Base-by-base conservation (phyloP, 768 basidiomycete species). In the Chalciporus chontae region DNA sequence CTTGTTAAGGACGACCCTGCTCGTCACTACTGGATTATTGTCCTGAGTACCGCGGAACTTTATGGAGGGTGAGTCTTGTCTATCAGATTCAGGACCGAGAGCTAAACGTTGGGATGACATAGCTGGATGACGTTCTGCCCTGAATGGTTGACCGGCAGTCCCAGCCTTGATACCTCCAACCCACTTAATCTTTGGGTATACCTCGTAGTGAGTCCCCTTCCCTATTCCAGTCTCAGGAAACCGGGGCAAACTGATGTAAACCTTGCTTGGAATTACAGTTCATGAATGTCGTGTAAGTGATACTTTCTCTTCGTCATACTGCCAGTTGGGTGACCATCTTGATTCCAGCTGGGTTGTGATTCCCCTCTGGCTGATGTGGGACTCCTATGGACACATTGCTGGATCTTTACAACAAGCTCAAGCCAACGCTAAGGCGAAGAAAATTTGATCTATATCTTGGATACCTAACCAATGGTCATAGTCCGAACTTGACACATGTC, bases 61-160 rank as follows among this genome's bases (percentile, higher is more conserved):
- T 90, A 90, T 50, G 88, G 89, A 58, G 84, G 84, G 81, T 87
- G 29, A 41, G 37, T 26, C 76, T 63, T n/a, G 26, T 26, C 45
- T 24, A 18, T 43, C 38, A 34, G 15, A 21, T 15, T 29, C 7
- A 5, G 14, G 37, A 10, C 31, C 19, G 4, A 8, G 23, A 32
- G 17, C 41, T 43, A 37, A 47, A 32, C 42, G 23, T 38, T 31
- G 29, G 24, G 14, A 44, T 19, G 11, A 14, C 32, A 1, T 52
- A 84, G 83, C 26, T 90, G 83, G 83, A 90, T 92, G 90, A 92
- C 89, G 3, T 92, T 92, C 69, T 84, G 83, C 60, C 90, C 90
- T 1, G 90, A 91, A 68, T 91, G 88, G 88, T 70, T 92, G 42
- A 83, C 78, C 1, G 87, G 86, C 17, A 86, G 80, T 59, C 80